phyloP scores from a whole-genome alignment of 441 rosid species.

The Omphalea diandra region DNA sequence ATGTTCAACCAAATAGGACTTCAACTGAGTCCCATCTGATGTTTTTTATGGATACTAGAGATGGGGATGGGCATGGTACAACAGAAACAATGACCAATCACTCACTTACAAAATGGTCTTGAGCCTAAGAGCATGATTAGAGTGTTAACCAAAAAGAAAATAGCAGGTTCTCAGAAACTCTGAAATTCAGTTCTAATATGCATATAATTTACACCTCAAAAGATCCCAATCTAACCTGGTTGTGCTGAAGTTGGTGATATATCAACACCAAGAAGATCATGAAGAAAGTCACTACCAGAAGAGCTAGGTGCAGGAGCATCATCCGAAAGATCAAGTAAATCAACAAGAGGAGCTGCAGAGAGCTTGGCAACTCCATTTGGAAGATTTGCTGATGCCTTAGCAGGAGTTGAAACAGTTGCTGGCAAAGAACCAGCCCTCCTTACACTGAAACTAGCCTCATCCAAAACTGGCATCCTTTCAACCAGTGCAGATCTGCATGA shows the following conservation, averaged over 20 bases:
- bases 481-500: constrained; percentile 76
- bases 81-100: constrained; percentile 1
- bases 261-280: constrained; percentile 90
- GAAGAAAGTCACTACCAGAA: constrained; percentile 84
- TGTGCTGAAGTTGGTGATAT: constrained; percentile 51
- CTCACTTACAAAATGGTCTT: too few species aligned
- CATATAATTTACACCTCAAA: constrained; percentile 9
- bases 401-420: constrained; percentile 57
- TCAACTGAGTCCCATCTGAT: constrained; percentile 3
- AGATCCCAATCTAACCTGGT: constrained; percentile 57
- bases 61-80: background rate
- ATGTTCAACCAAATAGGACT: background rate
- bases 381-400: constrained; percentile 58
- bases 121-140: background rate
- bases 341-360: constrained; percentile 77
- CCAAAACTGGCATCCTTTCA: constrained; percentile 98
- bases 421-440: constrained; percentile 82
- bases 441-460: constrained; percentile 91
- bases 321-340: constrained; percentile 91
- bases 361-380: constrained; percentile 88
- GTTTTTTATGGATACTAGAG: background rate
- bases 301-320: constrained; percentile 77
- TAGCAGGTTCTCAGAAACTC: constrained; percentile 1
- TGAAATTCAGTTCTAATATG: constrained; percentile 13
- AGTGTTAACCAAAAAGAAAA: background rate